phyloP scores from a whole-genome alignment of 2,329 filamentous ascomycete genomes.

The Plenodomus biglobosus region DNA sequence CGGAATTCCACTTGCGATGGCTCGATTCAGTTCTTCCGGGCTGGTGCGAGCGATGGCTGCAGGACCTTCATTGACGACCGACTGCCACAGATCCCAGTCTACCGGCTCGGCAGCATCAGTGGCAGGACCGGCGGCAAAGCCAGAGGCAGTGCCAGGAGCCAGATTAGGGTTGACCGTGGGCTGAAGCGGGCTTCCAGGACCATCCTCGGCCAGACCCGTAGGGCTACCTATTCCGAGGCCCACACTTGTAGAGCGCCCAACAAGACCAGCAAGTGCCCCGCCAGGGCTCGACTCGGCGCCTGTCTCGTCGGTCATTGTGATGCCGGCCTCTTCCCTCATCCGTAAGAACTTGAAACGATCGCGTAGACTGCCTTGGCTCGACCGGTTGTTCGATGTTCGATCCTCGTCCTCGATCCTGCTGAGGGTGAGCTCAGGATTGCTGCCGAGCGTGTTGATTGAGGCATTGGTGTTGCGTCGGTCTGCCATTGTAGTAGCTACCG shows the following conservation, averaged over 20 bases:
- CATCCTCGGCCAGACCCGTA: slow-evolving; percentile 50
- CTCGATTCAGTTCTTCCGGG: slow-evolving; percentile 82
- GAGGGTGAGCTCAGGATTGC: slow-evolving; percentile 79
- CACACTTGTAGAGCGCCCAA: slow-evolving; percentile 47
- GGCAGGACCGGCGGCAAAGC: slow-evolving; percentile 74
- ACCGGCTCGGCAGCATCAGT: slow-evolving; percentile 71
- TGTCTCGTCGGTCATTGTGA: slow-evolving; percentile 43
- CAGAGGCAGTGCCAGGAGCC: slow-evolving; percentile 82
- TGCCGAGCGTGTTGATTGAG: slow-evolving; percentile 75
- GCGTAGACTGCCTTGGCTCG: slow-evolving; percentile 47
- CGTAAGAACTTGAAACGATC: slow-evolving; percentile 52
- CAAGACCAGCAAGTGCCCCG: slow-evolving; percentile 46
- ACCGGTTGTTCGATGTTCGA: slow-evolving; percentile 30
- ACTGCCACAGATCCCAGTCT: slow-evolving; percentile 99
- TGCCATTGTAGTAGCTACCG: slow-evolving; percentile 56
- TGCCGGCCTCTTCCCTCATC: slow-evolving; percentile 50
- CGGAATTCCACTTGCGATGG: slow-evolving; percentile 91
- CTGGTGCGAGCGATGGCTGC: slow-evolving; percentile 85
- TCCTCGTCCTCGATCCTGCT: slow-evolving; percentile 69
- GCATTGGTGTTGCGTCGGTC: slow-evolving; percentile 73
- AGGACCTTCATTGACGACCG: slow-evolving; percentile 91
- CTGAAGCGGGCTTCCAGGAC: slow-evolving; percentile 52
- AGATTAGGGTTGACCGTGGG: slow-evolving; percentile 68
- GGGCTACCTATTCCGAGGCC: slow-evolving; percentile 53
- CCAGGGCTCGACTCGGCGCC: slow-evolving; percentile 50